phyloP scores from a whole-genome alignment of 2,329 filamentous ascomycete genomes.

The Ceratocystis eucalypticola region DNA sequence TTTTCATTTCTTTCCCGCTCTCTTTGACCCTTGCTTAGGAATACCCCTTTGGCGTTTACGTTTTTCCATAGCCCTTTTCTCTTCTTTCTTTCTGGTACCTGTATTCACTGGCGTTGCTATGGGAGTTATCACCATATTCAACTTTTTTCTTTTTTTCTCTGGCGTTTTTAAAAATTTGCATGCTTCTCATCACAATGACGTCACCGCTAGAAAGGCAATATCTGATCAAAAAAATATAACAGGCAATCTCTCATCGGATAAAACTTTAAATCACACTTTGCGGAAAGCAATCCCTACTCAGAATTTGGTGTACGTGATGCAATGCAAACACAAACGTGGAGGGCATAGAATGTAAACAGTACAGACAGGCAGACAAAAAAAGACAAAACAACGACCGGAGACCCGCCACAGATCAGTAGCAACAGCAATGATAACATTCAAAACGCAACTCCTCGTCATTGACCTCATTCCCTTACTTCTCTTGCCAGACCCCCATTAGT shows the following conservation, averaged over 20 bases:
- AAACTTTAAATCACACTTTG: neutral
- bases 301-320: neutral
- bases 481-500: neutral
- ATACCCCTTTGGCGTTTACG: neutral
- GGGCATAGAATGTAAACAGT: slow-evolving; percentile 4
- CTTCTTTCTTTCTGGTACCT: neutral
- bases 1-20: neutral
- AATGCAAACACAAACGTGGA: slow-evolving; percentile 2
- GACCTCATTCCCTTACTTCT: neutral
- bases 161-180: neutral
- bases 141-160: neutral
- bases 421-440: slow-evolving; percentile 4
- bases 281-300: neutral
- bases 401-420: neutral
- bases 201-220: neutral
- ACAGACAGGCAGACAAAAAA: slow-evolving; percentile 8
- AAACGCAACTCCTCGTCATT: neutral
- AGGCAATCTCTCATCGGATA: no score
- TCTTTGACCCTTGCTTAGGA: neutral
- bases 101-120: neutral
- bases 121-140: neutral
- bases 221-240: neutral
- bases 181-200: neutral
- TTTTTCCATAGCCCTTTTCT: neutral
- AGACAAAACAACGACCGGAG: slow-evolving; percentile 12